Percentiles rank a stretch among this genome's conserved stretches.
phyloP scores from a whole-genome alignment of 2,329 filamentous ascomycete species.

The Triangularia setosa region DNA sequence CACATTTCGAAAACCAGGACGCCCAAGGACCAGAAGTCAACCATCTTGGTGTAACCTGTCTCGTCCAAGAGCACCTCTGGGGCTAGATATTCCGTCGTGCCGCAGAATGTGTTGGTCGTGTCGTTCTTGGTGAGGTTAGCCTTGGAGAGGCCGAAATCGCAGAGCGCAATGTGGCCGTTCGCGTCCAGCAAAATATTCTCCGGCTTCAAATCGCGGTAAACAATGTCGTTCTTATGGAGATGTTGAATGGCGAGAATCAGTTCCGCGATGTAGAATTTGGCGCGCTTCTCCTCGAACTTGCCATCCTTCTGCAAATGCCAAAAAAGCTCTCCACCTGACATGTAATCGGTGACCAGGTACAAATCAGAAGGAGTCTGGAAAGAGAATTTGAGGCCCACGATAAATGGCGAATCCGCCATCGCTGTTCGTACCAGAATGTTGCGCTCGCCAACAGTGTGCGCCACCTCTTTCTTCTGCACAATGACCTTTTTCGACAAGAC shows the following conservation, averaged over 20 bases:
- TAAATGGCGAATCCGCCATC: constrained; percentile 93
- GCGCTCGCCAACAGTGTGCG: constrained; percentile 92
- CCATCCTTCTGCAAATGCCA: constrained; percentile 98
- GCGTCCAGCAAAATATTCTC: constrained; percentile 97
- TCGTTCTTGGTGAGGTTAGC: constrained; percentile 95
- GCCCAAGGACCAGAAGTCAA: constrained; percentile 98
- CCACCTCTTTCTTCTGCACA: constrained; percentile 98
- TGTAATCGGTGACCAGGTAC: constrained; percentile 98
- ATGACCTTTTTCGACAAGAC: constrained; percentile 99
- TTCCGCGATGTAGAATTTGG: constrained; percentile 98
- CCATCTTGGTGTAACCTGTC: constrained; percentile 98
- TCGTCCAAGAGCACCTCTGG: constrained; percentile 94
- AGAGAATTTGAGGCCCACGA: constrained; percentile 96
- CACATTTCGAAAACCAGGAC: constrained; percentile 99
- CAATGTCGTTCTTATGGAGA: constrained; percentile 93
- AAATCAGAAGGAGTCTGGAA: constrained; percentile 97
- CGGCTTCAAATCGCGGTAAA: constrained; percentile 94
- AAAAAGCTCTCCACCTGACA: constrained; percentile 97
- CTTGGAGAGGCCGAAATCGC: constrained; percentile 96
- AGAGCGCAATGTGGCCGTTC: constrained; percentile 95
- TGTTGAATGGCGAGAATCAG: constrained; percentile 93
- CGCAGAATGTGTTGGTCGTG: constrained; percentile 98
- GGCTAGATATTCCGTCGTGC: constrained; percentile 94
- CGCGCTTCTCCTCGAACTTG: constrained; percentile 87
- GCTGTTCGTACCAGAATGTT: constrained; percentile 97